phyloP scores from a whole-genome alignment of 2,329 filamentous ascomycete genomes.

The Fusarium praegraminearum region DNA sequence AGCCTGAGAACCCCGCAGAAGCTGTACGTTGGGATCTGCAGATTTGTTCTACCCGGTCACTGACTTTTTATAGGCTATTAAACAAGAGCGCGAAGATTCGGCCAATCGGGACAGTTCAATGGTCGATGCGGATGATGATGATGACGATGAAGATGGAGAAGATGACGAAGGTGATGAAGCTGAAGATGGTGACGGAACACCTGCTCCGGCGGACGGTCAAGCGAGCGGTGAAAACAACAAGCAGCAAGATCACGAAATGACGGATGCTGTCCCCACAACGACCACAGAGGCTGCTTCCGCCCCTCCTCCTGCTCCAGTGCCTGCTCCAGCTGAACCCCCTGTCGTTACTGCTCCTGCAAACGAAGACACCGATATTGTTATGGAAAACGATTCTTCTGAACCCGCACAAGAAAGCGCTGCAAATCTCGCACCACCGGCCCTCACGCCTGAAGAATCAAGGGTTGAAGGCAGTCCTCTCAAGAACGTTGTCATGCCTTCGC shows the following conservation, averaged over 20 bases:
- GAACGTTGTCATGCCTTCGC: conserved; percentile 62
- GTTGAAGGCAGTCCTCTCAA: conserved; percentile 66
- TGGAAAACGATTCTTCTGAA: conserved; percentile 42
- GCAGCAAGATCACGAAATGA: conserved; percentile 54
- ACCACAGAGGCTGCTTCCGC: conserved; percentile 32
- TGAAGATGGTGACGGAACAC: conserved; percentile 58
- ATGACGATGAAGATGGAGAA: conserved; percentile 61
- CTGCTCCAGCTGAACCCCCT: conserved; percentile 7
- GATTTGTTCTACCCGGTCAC: neutral
- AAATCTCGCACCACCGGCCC: conserved; percentile 49
- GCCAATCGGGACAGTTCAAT: conserved; percentile 65
- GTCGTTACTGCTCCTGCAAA: conserved; percentile 28
- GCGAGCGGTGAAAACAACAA: conserved; percentile 49
- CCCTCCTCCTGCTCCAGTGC: conserved; percentile 16
- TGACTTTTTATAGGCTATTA: conserved; percentile 53
- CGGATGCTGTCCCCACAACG: conserved; percentile 51
- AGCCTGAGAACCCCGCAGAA: conserved; percentile 54
- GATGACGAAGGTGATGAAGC: conserved; percentile 63
- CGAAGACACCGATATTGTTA: conserved; percentile 42
- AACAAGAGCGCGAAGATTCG: conserved; percentile 59
- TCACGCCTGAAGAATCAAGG: conserved; percentile 50
- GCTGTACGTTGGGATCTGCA: conserved; percentile 41
- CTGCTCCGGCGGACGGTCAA: conserved; percentile 47
- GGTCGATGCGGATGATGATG: conserved; percentile 64
- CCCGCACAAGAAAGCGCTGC: conserved; percentile 48